These are phyloP conservation scores for Solanum etuberosum DNA, from an alignment of 257 asterid species.

Conservation along the genomic window DNA sequence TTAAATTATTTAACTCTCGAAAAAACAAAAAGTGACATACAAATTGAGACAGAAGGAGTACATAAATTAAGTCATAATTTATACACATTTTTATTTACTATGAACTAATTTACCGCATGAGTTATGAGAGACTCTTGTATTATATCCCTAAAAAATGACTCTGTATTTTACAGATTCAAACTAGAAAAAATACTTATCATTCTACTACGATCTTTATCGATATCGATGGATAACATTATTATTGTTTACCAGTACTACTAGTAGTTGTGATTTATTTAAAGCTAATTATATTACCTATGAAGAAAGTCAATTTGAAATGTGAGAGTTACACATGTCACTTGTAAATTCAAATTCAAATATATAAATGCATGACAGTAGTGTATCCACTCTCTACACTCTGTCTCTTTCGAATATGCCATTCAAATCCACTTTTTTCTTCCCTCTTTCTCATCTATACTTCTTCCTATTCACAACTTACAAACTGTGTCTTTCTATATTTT, in stretches of 20 bases:
- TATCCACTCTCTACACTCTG: background rate
- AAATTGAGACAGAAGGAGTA: no score
- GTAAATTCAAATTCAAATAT: background rate
- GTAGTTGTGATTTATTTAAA: background rate
- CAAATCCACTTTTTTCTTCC: background rate
- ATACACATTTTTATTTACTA: background rate
- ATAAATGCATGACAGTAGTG: background rate
- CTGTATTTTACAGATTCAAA: no score
- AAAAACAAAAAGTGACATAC: no score
- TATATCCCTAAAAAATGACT: no score
- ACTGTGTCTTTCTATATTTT: background rate
- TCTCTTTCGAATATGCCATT: background rate
- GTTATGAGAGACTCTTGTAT: background rate
- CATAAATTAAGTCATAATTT: background rate
- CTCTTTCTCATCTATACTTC: background rate
- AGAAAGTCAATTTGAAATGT: background rate
- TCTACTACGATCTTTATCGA: no score
- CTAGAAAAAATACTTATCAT: fast-evolving
- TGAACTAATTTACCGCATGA: background rate
- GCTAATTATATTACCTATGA: background rate
- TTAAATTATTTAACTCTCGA: no score
- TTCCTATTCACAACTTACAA: background rate
- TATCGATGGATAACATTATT: no score
- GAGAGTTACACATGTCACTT: background rate
- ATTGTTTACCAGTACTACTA: background rate